These are phyloP conservation scores for Fistulina hepatica DNA, from an alignment of 1,284 basidiomycete species.

Conservation along the genomic window DNA sequence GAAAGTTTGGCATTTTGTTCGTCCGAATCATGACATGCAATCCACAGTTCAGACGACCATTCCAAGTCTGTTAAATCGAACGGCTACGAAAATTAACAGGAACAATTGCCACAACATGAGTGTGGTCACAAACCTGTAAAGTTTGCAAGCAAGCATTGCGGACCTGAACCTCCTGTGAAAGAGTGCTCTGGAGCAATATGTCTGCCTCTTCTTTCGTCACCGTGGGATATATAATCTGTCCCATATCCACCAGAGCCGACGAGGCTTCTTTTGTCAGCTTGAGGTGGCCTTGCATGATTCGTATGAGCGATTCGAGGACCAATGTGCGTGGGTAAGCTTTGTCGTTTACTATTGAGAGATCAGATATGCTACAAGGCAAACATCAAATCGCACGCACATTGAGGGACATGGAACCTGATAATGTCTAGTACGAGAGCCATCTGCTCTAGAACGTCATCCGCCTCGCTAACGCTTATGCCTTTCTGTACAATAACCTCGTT, in stretches of 20 bases:
- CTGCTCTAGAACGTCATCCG: slow-evolving; percentile 83
- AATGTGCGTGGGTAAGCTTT: slow-evolving; percentile 60
- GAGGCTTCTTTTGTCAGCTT: slow-evolving; percentile 82
- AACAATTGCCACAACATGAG: slow-evolving; percentile 4
- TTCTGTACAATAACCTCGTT: slow-evolving; percentile 59
- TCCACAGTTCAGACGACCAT: slow-evolving; percentile 85
- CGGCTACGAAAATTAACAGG: slow-evolving; percentile 38
- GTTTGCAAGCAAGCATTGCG: slow-evolving; percentile 88
- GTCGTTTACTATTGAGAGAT: slow-evolving; percentile 43
- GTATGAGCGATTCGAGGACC: slow-evolving; percentile 65
- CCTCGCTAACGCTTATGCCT: slow-evolving; percentile 59
- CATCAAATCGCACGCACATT: slow-evolving; percentile 47
- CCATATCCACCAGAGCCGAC: slow-evolving; percentile 73
- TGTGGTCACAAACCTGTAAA: slow-evolving; percentile 52
- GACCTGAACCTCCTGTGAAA: slow-evolving; percentile 85
- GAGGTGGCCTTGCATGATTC: slow-evolving; percentile 70
- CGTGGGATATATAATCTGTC: slow-evolving; percentile 68
- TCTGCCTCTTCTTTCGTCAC: slow-evolving; percentile 55
- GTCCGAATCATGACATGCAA: slow-evolving; percentile 86
- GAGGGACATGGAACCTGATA: slow-evolving; percentile 75
- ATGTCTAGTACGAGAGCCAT: slow-evolving; percentile 77
- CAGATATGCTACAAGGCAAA: slow-evolving; percentile 1
- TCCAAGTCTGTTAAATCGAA: slow-evolving; percentile 93
- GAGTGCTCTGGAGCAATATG: slow-evolving; percentile 62
- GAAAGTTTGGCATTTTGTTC: slow-evolving; percentile 86